phyloP scores from a whole-genome alignment of 805 yeast genomes.

The Saccharomycopsis sp. region DNA sequence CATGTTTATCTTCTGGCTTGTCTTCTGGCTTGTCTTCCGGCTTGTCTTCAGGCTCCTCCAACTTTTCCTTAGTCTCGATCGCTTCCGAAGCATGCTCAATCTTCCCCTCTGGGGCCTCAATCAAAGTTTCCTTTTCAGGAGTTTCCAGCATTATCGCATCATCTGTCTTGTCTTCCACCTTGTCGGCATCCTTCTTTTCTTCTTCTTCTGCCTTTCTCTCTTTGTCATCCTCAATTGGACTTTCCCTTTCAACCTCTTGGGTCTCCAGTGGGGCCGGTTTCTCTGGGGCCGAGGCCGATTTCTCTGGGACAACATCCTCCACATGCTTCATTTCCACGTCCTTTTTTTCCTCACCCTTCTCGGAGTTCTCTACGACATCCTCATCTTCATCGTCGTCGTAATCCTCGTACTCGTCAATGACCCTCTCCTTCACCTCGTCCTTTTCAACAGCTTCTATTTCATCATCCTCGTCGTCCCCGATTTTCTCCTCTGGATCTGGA shows the following conservation, averaged over 20 bases:
- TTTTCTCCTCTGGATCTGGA: constrained; percentile 1
- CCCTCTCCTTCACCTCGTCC: constrained; percentile 9
- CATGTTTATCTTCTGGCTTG: constrained; percentile 1
- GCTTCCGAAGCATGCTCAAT: constrained; percentile 6
- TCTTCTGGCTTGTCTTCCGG: constrained; percentile 1
- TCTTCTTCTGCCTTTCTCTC: constrained; percentile 3
- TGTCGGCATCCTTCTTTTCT: neutral
- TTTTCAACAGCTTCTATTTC: constrained; percentile 1
- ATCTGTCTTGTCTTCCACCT: constrained; percentile 5
- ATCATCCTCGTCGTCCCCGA: constrained; percentile 14
- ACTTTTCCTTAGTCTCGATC: constrained; percentile 8
- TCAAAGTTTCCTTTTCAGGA: constrained; percentile 1
- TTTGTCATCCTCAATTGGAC: neutral
- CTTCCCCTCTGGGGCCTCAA: constrained; percentile 12
- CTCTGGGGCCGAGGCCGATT: too few species aligned
- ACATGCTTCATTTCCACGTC: neutral
- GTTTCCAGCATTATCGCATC: constrained; percentile 9
- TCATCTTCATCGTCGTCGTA: constrained; percentile 16
- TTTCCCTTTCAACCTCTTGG: neutral
- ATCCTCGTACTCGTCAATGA: constrained; percentile 12
- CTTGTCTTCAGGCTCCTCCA: constrained; percentile 5
- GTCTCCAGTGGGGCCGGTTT: neutral
- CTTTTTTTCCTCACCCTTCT: neutral
- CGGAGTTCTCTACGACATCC: neutral
- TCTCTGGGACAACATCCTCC: neutral